Evolutionary conservation across 768 basidiomycete genomes (phyloP), one percentile per base, ranked within the genome.

Genomic region (Boletellus emodensis): DNA sequence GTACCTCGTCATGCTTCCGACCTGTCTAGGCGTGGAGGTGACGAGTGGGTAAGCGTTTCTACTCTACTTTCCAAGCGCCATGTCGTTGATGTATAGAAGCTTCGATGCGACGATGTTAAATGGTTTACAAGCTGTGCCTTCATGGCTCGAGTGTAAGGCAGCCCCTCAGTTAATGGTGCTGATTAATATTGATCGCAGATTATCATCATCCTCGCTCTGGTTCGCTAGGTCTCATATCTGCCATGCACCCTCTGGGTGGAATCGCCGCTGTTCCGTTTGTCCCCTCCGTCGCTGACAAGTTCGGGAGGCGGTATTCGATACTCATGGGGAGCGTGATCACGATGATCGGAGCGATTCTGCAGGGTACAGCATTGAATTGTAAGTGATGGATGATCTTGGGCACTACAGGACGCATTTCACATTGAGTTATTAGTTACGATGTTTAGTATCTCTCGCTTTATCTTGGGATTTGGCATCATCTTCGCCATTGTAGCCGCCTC

Each of bases 51-150:
- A 28, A 50, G 57, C 41, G 2, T 20, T 42, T 26, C 11, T 36
- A 30, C 6, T 18, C 3, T 9, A 6, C 15, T 0, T 9, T 40
- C 26, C 17, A 13, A 12, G 11, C 30, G 13, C 2, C 20, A 7
- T 9, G 4, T 12, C 30, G 42, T n/a, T 54, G 37, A 55, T 10
- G 1, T 3, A 4, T 1, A 22, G 14, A 46, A 55, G 54, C 6
- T 47, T 52, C 36, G 51, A 55, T 11, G 77, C 78, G 0, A 79
- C 79, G 1, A 82, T 83, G 82, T 73, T 84, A 62, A 84, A 83
- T 52, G 81, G 79, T 35, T 59, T 84, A 40, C 82, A 84, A 62
- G 79, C 80, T 0, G 81, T 84, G 6, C 65, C 74, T 20, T 75
- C 79, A 0, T 84, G 80, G 79, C 71, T 77, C 55, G 65, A 63